Conservation (phyloP, 148 eudicot genomes). For the Rhododendron henanense region DNA sequence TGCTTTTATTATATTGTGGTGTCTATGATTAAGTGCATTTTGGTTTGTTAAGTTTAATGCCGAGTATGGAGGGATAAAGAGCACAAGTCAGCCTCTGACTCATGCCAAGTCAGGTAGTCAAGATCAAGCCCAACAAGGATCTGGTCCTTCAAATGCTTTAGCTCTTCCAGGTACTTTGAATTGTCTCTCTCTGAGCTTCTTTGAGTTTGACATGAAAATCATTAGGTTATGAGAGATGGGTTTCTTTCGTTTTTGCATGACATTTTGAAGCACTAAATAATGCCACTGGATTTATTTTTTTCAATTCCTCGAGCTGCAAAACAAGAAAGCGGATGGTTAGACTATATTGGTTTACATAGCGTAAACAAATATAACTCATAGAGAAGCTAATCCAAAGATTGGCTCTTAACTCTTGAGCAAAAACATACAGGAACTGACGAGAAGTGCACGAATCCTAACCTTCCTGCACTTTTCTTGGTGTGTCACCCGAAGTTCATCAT, state of each 20-base stretch:
- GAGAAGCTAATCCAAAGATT: neutral
- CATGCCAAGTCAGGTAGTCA: conserved; percentile 27
- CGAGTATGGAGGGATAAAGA: conserved; percentile 66
- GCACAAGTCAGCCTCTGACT: conserved; percentile 26
- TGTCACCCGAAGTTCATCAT: conserved; percentile 55
- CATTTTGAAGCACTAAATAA: neutral
- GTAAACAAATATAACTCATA: neutral
- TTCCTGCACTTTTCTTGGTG: conserved; percentile 72
- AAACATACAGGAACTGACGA: neutral
- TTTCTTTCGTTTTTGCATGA: no score
- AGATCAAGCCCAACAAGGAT: conserved; percentile 31
- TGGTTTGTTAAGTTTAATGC: conserved; percentile 49
- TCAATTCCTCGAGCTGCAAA: conserved; percentile 20
- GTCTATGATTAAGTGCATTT: no score
- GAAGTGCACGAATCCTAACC: conserved; percentile 32
- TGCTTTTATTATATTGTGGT: no score
- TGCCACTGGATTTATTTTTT: neutral
- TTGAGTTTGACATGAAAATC: no score
- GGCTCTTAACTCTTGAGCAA: neutral
- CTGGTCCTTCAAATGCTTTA: conserved; percentile 48
- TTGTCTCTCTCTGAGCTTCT: no score
- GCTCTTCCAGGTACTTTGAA: conserved; percentile 63
- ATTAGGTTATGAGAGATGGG: no score
- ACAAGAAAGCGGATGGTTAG: neutral
- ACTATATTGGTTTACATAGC: neutral